Base-by-base conservation (phyloP, 305 asterid genomes). In the Caryopteris hybrid region DNA sequence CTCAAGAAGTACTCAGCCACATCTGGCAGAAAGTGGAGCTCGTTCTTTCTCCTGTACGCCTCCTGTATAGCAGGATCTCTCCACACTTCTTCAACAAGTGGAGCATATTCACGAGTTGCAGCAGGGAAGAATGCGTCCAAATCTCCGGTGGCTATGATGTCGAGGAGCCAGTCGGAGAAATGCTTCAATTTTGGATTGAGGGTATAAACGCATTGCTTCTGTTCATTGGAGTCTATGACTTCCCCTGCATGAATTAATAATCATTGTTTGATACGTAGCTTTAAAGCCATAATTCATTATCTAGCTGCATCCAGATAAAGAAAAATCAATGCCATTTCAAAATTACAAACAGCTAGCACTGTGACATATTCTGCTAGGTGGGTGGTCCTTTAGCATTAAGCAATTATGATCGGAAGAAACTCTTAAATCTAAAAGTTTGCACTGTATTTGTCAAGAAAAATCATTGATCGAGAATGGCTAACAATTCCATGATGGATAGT, bases 51-150 rank as follows among this genome's bases (percentile, higher is more conserved):
- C 81, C 39, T 85, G 79, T 80, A 89, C 0, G 96, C 80, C 84
- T 86, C 96, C 72, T 89, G 91, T 77, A 89, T 85, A 53, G 96
- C 90, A 66, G 82, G 84, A 78, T 89, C 92, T 73, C 75, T 79
- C 96, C 96, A 89, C 27, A 89, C 88, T 80, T 89, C 96, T 76
- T 89, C 96, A 53, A 89, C 96, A 3, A 89, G 74, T 0, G 96
- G 96, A 76, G 96, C 96, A 75, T 87, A 89, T 69, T 89, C 96
- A 41, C 96, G 87, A 0, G 96, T 86, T 58, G 95, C 96, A 36
- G 96, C 96, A n/a, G 96, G 96, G 58, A 87, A 89, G 61, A 89
- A 89, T 23, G 92, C 86, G 66, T 89, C 96, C 79, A 89, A 75
- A 81, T 89, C 96, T 61, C 96, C 96, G 0, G 95, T 85, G 46